Percentiles rank a stretch among this genome's conserved stretches.
phyloP scores from a whole-genome alignment of 257 asterid species.

The Nyctanthes arbortristis region DNA sequence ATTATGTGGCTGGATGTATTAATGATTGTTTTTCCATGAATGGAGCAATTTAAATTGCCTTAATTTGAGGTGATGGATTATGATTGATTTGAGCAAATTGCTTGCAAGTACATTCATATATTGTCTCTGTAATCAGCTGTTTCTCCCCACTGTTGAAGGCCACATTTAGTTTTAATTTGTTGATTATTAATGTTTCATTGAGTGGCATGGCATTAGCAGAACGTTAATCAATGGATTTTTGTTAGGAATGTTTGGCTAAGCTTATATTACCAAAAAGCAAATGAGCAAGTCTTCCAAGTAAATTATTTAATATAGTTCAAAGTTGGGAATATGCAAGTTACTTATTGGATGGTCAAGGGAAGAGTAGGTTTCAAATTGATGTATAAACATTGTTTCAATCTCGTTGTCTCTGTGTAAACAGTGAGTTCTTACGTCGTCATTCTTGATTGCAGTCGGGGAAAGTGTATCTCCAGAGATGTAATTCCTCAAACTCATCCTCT shows the following conservation, averaged over 20 bases:
- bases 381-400: too few species aligned
- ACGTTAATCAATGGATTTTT: not conserved
- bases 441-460: conserved; percentile 68
- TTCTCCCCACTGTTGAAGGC: not conserved
- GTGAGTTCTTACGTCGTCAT: not conserved
- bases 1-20: too few species aligned
- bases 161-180: not conserved
- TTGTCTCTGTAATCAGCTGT: not conserved
- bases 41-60: too few species aligned
- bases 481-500: conserved; percentile 49
- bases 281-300: not conserved
- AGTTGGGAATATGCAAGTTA: not conserved
- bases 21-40: not conserved
- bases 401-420: not conserved
- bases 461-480: conserved; percentile 69
- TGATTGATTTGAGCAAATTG: not conserved
- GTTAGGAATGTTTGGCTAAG: not conserved
- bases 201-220: not conserved
- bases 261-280: not conserved
- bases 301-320: not conserved
- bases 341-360: not conserved
- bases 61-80: not conserved
- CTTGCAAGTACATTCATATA: not conserved
- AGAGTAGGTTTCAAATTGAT: not conserved
- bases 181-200: not conserved